Evolutionary conservation across 192 early-diverging fungal genomes (phyloP).

Genomic region (Coemansia umbellata): DNA sequence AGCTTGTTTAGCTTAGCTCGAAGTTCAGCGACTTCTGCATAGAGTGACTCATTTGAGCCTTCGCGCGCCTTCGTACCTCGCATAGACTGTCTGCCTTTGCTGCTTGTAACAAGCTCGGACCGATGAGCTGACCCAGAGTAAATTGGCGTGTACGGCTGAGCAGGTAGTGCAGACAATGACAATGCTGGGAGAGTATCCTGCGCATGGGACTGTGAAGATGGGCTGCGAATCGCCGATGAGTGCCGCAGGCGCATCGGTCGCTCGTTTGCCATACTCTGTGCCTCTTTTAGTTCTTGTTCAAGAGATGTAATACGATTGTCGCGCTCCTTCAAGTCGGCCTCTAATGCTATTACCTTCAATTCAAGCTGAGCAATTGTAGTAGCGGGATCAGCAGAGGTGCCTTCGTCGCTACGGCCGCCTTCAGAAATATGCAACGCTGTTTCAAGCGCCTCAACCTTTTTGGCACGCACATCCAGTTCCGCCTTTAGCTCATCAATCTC

Average conservation of each 20-base stretch:
- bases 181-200: not conserved
- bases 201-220: not conserved
- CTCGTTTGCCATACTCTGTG: conserved; percentile 22
- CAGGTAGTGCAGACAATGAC: not conserved
- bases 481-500: conserved; percentile 38
- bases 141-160: not conserved
- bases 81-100: not conserved
- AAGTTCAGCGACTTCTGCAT: conserved; percentile 32
- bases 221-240: conserved; percentile 6
- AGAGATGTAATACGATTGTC: conserved; percentile 10
- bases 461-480: conserved; percentile 19
- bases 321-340: conserved; percentile 16
- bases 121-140: not conserved
- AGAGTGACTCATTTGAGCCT: conserved; percentile 21
- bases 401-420: conserved; percentile 1
- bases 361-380: conserved; percentile 34
- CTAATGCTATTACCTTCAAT: conserved; percentile 30
- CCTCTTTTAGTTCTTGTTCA: conserved; percentile 22
- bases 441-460: conserved; percentile 30
- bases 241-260: conserved; percentile 50
- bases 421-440: conserved; percentile 20
- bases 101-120: not conserved
- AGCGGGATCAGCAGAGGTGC: not conserved
- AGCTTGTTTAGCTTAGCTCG: conserved; percentile 28
- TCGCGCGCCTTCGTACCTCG: not conserved